Percentiles rank a stretch among this genome's conserved stretches.
Evolutionary conservation across 2,329 filamentous ascomycete species (phyloP).

Genomic region (Fusarium liriodendri): DNA sequence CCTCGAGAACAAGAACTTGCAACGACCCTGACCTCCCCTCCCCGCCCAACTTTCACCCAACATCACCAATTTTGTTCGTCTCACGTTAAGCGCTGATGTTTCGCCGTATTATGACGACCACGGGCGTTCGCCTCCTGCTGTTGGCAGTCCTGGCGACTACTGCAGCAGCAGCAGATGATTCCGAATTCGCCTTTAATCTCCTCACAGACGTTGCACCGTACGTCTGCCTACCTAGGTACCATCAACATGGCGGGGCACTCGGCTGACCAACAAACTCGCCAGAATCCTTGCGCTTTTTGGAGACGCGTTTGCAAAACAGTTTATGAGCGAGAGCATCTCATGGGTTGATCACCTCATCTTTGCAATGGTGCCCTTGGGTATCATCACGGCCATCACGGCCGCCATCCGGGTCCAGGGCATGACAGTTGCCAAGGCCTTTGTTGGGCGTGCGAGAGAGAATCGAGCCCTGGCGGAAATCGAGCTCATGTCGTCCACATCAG

Average conservation of each 20-base stretch:
- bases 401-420: background rate
- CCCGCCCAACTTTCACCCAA: accelerated
- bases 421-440: background rate
- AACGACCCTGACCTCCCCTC: background rate
- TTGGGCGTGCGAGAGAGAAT: background rate
- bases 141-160: background rate
- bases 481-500: background rate
- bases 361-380: background rate
- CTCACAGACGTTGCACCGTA: background rate
- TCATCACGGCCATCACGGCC: background rate
- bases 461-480: background rate
- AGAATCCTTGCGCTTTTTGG: background rate
- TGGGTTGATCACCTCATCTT: background rate
- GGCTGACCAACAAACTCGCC: background rate
- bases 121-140: background rate
- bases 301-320: background rate
- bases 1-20: background rate
- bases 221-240: background rate
- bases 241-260: accelerated
- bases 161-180: background rate
- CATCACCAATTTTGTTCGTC: background rate
- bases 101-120: background rate
- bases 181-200: background rate
- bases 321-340: background rate
- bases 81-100: background rate